Percentiles rank a stretch among this genome's conserved stretches.
Evolutionary conservation across 176 grass and related monocot species (phyloP).

Genomic region (Phragmites australis): DNA sequence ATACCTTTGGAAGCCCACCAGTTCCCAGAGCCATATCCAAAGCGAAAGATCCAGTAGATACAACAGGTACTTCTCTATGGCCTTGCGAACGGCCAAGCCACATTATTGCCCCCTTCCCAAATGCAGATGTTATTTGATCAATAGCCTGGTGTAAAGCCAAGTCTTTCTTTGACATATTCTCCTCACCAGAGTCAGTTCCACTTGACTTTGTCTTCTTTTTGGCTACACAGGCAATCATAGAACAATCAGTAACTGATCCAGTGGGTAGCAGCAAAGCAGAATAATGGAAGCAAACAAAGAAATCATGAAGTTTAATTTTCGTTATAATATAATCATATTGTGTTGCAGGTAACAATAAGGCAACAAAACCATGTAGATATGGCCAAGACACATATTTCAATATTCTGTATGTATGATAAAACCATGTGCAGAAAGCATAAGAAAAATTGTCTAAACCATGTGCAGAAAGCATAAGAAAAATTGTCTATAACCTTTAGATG

Average conservation of each 20-base stretch:
- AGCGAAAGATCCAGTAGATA: constrained; percentile 86
- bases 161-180: constrained; percentile 88
- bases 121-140: constrained; percentile 85
- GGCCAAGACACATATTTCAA: not conserved
- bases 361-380: not conserved
- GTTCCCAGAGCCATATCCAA: constrained; percentile 87
- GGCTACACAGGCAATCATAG: constrained; percentile 47
- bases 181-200: constrained; percentile 69
- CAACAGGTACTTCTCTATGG: constrained; percentile 74
- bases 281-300: constrained; percentile 20
- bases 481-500: constrained; percentile 70
- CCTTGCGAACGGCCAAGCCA: constrained; percentile 89
- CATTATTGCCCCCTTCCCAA: constrained; percentile 96
- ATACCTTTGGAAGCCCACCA: constrained; percentile 95
- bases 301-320: not conserved
- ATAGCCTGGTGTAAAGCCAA: constrained; percentile 89
- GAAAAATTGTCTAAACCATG: constrained; percentile 26
- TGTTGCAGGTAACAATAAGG: not conserved
- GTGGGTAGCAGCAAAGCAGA: not conserved
- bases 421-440: not conserved
- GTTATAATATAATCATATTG: not conserved
- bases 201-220: constrained; percentile 69
- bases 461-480: not conserved
- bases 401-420: not conserved
- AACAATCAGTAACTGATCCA: constrained; percentile 30